phyloP scores from a whole-genome alignment of 2,329 filamentous ascomycete genomes.

The Diaporthe humulicola region DNA sequence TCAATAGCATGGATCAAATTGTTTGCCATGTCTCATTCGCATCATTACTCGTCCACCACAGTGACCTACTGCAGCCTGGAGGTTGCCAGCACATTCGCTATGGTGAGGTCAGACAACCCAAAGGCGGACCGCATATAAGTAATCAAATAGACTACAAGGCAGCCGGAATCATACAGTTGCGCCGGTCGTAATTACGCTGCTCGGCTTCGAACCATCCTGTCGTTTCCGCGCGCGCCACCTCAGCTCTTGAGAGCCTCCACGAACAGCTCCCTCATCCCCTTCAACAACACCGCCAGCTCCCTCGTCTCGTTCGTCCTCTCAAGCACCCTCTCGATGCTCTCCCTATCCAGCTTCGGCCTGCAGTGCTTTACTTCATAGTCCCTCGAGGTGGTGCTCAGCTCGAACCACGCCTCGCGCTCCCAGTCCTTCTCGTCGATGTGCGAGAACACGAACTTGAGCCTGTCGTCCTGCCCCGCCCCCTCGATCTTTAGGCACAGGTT shows the following conservation, averaged over 20 bases:
- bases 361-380: slow-evolving; percentile 89
- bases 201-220: not conserved
- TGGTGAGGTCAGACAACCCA: not conserved
- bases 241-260: slow-evolving; percentile 73
- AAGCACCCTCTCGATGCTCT: slow-evolving; percentile 81
- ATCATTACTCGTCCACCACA: not conserved
- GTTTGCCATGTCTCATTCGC: not conserved
- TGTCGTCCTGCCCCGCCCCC: slow-evolving; percentile 85
- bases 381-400: slow-evolving; percentile 82
- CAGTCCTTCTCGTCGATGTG: slow-evolving; percentile 89
- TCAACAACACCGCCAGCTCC: slow-evolving; percentile 79
- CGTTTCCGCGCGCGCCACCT: not conserved
- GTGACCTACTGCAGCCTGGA: not conserved
- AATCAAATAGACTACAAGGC: not conserved
- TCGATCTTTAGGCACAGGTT: slow-evolving; percentile 92
- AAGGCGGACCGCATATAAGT: not conserved
- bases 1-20: not conserved
- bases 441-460: slow-evolving; percentile 90
- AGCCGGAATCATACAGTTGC: not conserved
- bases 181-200: not conserved
- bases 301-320: slow-evolving; percentile 86
- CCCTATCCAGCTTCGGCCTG: slow-evolving; percentile 84
- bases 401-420: slow-evolving; percentile 93
- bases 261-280: slow-evolving; percentile 87
- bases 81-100: not conserved